phyloP scores from a whole-genome alignment of 2,329 filamentous ascomycete species.

The Pseudogymnoascus sp. region DNA sequence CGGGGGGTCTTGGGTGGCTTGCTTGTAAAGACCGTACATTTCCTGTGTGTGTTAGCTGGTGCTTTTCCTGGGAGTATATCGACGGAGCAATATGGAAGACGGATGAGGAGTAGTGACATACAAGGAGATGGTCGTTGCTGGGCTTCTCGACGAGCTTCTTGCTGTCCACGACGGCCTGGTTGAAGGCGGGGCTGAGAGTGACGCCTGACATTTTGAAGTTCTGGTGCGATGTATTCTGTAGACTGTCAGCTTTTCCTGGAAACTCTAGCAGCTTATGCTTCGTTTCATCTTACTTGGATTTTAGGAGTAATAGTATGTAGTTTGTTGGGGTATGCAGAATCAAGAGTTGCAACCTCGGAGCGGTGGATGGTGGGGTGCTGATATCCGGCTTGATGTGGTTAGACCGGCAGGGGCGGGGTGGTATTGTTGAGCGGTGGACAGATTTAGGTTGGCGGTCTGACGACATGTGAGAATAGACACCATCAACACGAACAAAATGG shows the following conservation, averaged over 20 bases:
- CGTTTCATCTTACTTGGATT: neutral
- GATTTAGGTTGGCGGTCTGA: neutral
- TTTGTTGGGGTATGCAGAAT: neutral
- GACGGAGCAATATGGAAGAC: too few species aligned
- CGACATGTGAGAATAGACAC: neutral
- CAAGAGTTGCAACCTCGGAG: neutral
- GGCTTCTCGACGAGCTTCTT: slow-evolving; percentile 64
- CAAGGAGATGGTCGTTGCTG: slow-evolving; percentile 55
- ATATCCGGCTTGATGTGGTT: neutral
- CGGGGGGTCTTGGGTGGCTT: slow-evolving; percentile 34
- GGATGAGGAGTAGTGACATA: neutral
- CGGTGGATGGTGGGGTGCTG: slow-evolving; percentile 9
- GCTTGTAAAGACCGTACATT: slow-evolving; percentile 44
- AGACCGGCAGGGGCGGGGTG: slow-evolving; percentile 1
- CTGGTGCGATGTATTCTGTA: neutral
- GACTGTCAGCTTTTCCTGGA: neutral
- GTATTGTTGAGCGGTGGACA: slow-evolving; percentile 8
- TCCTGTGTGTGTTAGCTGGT: neutral
- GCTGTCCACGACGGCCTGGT: slow-evolving; percentile 55
- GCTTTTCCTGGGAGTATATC: neutral
- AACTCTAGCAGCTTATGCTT: neutral
- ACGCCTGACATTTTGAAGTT: neutral
- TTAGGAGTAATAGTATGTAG: neutral
- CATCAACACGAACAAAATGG: neutral
- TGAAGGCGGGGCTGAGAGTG: slow-evolving; percentile 35